Evolutionary conservation across 805 yeast species (phyloP), one percentile per base, ranked within the genome.

Genomic region (Suhomyces faveliae): DNA sequence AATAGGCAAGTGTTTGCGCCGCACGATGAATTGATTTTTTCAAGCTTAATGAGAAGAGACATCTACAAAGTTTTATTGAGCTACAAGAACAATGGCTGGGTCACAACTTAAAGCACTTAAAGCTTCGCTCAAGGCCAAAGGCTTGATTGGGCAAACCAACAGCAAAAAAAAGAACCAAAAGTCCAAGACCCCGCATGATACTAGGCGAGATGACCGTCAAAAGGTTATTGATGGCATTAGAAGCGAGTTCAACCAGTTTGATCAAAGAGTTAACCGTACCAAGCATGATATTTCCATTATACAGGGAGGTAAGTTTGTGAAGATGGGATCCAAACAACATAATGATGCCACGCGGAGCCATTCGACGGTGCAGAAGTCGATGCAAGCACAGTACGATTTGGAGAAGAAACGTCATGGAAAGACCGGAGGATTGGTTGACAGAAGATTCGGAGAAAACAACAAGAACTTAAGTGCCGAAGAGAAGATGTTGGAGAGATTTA

Each of bases 401-500:
- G 83, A 79, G 56, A 79, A 77, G 63, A 65, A 75, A n/a, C 68
- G 74, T 43, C 81, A 83, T 58, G 87, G 88, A 55, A 87, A 79
- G 63, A 81, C 76, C 33, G 97, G 97, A 45, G 89, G 88, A 1
- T 60, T 94, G 11, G 65, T 82, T 2, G 99, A 94, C 72, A 78
- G 90, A 55, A 81, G 97, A 68, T 92, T 94, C 66, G 99, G 99
- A 63, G 99, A 94, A 62, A 79, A 80, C 53, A 85, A 89, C 65
- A 56, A 58, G 42, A 66, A 73, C 42, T 60, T 94, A 73, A 79
- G 85, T n/a, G 83, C 83, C 10, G 98, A 94, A 66, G 97, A 94
- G 56, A 89, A 87, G 66, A 90, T 90, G 96, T 79, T 94, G 68
- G 96, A 87, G 62, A 83, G 99, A 71, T 94, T 89, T 72, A 88